Conservation (phyloP, 108 stramenopile species). For the Aurantiochytrium sp. region DNA sequence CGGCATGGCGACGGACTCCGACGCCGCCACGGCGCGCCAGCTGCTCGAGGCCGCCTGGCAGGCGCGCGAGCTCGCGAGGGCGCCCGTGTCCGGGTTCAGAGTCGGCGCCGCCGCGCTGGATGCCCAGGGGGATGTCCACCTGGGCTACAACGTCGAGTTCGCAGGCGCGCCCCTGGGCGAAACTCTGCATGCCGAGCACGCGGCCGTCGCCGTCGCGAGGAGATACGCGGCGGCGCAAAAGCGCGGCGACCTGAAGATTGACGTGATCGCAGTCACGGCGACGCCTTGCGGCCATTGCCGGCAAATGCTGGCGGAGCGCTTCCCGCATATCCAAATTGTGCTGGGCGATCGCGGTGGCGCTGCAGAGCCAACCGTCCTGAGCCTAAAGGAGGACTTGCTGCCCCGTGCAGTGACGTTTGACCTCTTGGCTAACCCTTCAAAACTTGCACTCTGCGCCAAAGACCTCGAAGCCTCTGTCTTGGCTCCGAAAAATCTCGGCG, state of each 20-base stretch:
- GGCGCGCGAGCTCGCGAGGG: neutral
- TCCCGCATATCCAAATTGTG: neutral
- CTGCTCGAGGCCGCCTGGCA: neutral
- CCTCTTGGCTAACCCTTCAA: neutral
- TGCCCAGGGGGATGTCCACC: neutral
- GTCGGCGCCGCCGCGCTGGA: neutral
- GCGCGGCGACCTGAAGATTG: neutral
- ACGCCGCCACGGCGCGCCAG: neutral
- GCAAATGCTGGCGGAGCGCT: constrained; percentile 1
- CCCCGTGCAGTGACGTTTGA: neutral
- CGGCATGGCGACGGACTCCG: no score
- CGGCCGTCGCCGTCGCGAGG: neutral
- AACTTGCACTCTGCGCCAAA: neutral
- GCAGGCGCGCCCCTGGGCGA: neutral
- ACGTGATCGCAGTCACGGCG: neutral
- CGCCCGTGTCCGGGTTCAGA: neutral
- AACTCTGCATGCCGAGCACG: neutral
- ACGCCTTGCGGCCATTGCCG: constrained; percentile 1
- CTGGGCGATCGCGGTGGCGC: neutral
- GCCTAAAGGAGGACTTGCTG: neutral
- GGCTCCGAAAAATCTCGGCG: neutral
- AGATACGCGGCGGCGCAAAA: neutral
- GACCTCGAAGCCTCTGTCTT: neutral
- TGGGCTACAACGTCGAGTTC: neutral
- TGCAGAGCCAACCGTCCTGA: neutral